Base-by-base conservation (phyloP, 1,139 yeast genomes). In the Nadsonia commutata region DNA sequence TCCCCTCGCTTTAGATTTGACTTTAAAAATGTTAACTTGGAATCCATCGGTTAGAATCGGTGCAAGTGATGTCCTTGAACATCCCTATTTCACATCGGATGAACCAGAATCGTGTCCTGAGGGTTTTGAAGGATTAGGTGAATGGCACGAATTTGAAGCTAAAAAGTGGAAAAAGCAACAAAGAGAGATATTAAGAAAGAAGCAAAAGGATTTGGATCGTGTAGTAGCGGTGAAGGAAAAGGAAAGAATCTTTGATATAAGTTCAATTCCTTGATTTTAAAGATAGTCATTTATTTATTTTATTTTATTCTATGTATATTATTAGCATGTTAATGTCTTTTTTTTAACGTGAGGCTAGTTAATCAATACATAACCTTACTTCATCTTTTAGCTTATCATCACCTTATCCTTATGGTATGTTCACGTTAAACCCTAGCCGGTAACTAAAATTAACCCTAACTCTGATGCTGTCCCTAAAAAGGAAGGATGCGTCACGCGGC, bases 61-160 rank as follows among this genome's bases (percentile, higher is more conserved):
- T 0, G 88, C 94, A 0, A 59, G 60, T 1, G 69, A 70, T 11
- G 86, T 93, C 0, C 64, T 84, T 31, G 51, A 64, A 27, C 85
- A 85, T 59, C 66, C 66, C 1, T 90, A 83, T 62, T 90, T 90
- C 56, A 60, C 63, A 4, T 81, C 79, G 46, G 77, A 71, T 0
- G 49, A 48, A 38, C 78, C 82, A 1, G 72, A 71, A 48, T 78
- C 80, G 2, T 65, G 71, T 4, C 61, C 78, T 42, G 64, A 64
- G 13, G 70, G 78, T 46, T 66, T 70, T 41, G 74, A 71, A 16
- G 65, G 79, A 37, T 70, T 72, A 45, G 86, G 86, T 2, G 97
- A 93, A 59, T 88, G 97, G 94, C 98, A 90, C 58, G 98, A 90
- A 57, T 88, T 81, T 60, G 98, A 90, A 57, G 94, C 95, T 3